Evolutionary conservation across 768 basidiomycete genomes (phyloP).

Genomic region (Lentinula aciculospora): DNA sequence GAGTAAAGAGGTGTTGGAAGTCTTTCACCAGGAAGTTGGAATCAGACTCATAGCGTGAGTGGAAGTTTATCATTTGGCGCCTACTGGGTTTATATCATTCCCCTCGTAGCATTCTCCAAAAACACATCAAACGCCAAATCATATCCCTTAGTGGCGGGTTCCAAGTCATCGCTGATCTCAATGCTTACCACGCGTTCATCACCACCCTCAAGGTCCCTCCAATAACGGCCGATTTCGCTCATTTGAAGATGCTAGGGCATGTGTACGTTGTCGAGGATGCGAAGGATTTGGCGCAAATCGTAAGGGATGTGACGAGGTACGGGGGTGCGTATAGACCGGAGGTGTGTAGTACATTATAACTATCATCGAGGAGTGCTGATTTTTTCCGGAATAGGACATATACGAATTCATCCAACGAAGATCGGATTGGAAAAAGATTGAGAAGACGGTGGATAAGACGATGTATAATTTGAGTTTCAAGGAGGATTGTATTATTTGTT

Average conservation of each 20-base stretch:
- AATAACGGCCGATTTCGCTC: conserved; percentile 87
- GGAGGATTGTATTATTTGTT: conserved; percentile 74
- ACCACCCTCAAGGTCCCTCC: conserved; percentile 76
- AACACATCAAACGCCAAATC: conserved; percentile 96
- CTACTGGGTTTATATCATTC: background rate
- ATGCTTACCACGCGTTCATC: conserved; percentile 89
- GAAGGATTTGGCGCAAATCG: conserved; percentile 93
- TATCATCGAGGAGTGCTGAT: background rate
- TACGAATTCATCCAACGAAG: conserved; percentile 95
- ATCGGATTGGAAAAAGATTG: conserved; percentile 98
- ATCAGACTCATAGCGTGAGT: conserved; percentile 79
- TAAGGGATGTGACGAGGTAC: conserved; percentile 91
- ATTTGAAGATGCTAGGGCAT: conserved; percentile 95
- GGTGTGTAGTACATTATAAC: conserved; percentile 36
- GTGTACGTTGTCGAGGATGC: conserved; percentile 95
- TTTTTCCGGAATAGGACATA: conserved; percentile 51
- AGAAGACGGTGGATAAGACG: conserved; percentile 91
- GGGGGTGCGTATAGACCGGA: conserved; percentile 94
- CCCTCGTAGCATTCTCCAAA: conserved; percentile 74
- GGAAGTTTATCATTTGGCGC: background rate
- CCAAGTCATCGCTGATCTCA: conserved; percentile 93
- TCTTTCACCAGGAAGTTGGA: conserved; percentile 97
- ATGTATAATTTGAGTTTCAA: conserved; percentile 93
- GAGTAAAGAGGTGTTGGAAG: conserved; percentile 93
- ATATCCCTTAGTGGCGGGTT: conserved; percentile 93